Base-by-base conservation (phyloP, 257 asterid species). In the Przewalskia tangutica region DNA sequence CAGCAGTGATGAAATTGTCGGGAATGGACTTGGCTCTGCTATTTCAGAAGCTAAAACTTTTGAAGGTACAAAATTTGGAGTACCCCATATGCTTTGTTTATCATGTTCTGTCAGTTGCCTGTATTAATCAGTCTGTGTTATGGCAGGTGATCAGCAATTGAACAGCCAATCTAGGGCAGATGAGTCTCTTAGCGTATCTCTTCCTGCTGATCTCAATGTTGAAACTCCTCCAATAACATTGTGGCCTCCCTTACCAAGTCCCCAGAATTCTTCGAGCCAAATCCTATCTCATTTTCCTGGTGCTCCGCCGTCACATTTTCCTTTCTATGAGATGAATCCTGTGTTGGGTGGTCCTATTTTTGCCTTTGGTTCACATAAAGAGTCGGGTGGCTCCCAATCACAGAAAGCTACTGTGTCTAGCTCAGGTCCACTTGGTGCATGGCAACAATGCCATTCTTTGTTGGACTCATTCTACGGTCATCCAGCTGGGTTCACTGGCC, bases 151-250 rank as follows among this genome's bases (percentile, higher is more conserved):
- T 89, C 91, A 85, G 85, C 92, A 86, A 84, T 81, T 88, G 83
- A 82, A 86, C 79, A 88, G 83, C 84, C 97, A 88, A 80, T 90
- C 94, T 40, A 90, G 88, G 81, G 92, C 85, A 59, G 99, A 94
- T 70, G 99, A 94, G 84, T 87, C 88, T 77, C 88, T 94, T 51
- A 91, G 87, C 58, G 98, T 94, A 10, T 96, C 99, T 82, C 97
- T 96, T 83, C 99, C 99, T 56, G 99, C 97, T 18, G 99, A 96
- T 87, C 97, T 96, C 51, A 94, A 97, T 51, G 91, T 96, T 83
- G 98, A 96, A 88, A 94, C 96, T 40, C 89, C 97, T 48, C 92
- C 97, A 44, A 96, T 94, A 73, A 91, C 99, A 77, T 79, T 94
- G 73, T 96, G 99, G 98, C 97, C 93, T 18, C 88, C 93, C 81